A percentile compares a stretch with the other conserved stretches of the same genome.
Evolutionary conservation across 306 rosid genomes (phyloP).

Genomic region (Boehmeria nivea): DNA sequence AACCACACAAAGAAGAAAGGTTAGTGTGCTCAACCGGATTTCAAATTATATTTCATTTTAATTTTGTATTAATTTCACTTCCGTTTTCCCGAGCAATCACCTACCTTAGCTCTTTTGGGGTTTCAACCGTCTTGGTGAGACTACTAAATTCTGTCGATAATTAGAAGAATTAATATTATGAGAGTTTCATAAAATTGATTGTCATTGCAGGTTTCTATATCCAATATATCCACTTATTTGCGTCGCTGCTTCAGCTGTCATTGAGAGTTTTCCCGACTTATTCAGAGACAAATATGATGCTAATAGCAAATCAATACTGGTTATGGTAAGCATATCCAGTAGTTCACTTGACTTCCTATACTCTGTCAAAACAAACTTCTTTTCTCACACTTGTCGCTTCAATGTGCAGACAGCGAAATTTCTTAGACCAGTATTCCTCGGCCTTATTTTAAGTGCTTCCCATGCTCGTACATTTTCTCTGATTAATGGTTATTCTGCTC

Average conservation of each 20-base stretch:
- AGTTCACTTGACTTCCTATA: conserved; percentile 3
- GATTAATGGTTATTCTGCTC: conserved; percentile 91
- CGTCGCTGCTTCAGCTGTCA: conserved; percentile 94
- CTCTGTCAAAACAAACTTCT: background rate
- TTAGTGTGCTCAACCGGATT: conserved; percentile 14
- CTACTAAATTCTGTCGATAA: background rate
- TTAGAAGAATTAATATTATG: too few species aligned
- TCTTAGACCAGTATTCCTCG: conserved; percentile 71
- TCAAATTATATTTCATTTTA: background rate
- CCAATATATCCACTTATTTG: conserved; percentile 95
- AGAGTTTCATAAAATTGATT: background rate
- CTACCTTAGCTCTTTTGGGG: background rate
- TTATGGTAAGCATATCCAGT: conserved; percentile 42
- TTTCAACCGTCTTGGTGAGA: too few species aligned
- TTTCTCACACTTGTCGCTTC: conserved; percentile 15
- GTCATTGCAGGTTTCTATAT: conserved; percentile 77
- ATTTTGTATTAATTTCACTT: background rate
- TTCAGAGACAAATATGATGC: conserved; percentile 65
- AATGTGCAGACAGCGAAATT: conserved; percentile 58
- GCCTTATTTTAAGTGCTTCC: conserved; percentile 74
- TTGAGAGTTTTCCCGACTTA: conserved; percentile 90
- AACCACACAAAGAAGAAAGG: conserved; percentile 99
- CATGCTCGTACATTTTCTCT: conserved; percentile 97
- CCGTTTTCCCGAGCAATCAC: background rate
- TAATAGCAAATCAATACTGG: conserved; percentile 26